Percentiles rank a stretch among this genome's conserved stretches.
These are phyloP conservation scores for Tanacetum coccineum DNA, from an alignment of 129 eudicot genomes.

Conservation along the genomic window DNA sequence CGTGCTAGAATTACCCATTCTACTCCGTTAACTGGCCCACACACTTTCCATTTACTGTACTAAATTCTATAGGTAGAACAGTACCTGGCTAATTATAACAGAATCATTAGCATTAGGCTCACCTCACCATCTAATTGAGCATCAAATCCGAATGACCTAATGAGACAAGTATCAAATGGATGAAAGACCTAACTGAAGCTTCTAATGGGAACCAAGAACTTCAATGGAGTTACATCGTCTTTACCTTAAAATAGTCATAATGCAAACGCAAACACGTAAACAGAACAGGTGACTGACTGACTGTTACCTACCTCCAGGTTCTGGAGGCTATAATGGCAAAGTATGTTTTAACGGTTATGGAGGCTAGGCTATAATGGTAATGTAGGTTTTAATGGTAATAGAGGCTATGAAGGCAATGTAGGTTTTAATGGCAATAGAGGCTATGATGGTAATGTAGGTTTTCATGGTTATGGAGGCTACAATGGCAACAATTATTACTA, in stretches of 20 bases:
- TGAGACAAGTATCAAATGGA: no score
- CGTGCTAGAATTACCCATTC: not conserved
- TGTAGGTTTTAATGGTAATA: conserved; percentile 10
- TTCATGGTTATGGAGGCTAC: conserved; percentile 14
- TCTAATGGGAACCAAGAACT: no score
- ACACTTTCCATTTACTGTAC: not conserved
- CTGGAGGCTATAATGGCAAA: conserved; percentile 14
- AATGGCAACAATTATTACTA: not conserved
- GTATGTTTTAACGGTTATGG: conserved; percentile 12
- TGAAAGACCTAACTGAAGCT: no score
- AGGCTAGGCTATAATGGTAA: conserved; percentile 10
- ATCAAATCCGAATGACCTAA: conserved; percentile 46
- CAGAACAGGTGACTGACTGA: conserved; percentile 9
- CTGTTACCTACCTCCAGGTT: conserved; percentile 14
- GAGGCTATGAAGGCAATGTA: conserved; percentile 11
- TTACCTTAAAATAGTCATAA: not conserved
- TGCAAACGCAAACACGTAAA: not conserved
- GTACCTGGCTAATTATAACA: not conserved
- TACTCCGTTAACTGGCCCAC: not conserved
- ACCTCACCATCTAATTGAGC: no score
- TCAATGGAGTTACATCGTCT: no score
- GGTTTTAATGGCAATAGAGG: conserved; percentile 6
- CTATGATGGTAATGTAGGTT: conserved; percentile 7
- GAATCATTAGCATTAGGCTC: no score
- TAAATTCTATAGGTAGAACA: no score